Conservation (phyloP, 108 stramenopile species). For the Aurantiochytrium sp. region DNA sequence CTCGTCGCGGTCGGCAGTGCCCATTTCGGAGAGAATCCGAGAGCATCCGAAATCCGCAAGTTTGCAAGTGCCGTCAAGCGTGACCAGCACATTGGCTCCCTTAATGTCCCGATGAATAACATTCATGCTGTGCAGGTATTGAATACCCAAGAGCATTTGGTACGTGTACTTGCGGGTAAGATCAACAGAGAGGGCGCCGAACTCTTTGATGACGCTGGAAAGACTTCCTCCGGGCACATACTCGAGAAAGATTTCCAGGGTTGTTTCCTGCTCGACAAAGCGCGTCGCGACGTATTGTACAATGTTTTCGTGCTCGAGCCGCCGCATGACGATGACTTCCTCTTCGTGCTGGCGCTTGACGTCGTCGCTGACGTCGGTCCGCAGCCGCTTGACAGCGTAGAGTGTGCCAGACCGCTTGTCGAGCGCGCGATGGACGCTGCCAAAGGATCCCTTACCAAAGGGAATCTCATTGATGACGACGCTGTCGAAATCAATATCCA, state of each 20-base stretch:
- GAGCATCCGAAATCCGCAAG: conserved; percentile 27
- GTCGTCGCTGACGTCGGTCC: not conserved
- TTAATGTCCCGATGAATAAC: conserved; percentile 58
- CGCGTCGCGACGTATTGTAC: conserved; percentile 48
- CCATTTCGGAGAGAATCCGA: not conserved
- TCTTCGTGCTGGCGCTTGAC: not conserved
- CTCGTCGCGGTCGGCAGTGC: conserved; percentile 28
- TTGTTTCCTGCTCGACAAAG: not conserved
- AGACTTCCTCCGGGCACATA: conserved; percentile 49
- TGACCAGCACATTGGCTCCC: conserved; percentile 58
- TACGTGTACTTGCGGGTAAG: conserved; percentile 25
- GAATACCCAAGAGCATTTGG: conserved; percentile 43
- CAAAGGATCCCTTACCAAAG: conserved; percentile 45
- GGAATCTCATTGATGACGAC: not conserved
- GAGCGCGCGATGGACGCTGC: conserved; percentile 40
- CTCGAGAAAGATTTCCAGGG: conserved; percentile 48
- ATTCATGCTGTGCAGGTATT: conserved; percentile 44
- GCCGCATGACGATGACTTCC: conserved; percentile 44
- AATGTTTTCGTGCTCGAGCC: conserved; percentile 42
- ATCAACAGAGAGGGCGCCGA: conserved; percentile 36
- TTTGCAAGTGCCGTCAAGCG: conserved; percentile 25
- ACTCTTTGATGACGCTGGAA: conserved; percentile 38
- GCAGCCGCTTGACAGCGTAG: conserved; percentile 50
- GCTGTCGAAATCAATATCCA: not conserved
- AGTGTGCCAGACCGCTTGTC: conserved; percentile 45